Evolutionary conservation across 73 alveolate species (phyloP), one percentile per base, ranked within the genome.

Genomic region (Stentor coeruleus): DNA sequence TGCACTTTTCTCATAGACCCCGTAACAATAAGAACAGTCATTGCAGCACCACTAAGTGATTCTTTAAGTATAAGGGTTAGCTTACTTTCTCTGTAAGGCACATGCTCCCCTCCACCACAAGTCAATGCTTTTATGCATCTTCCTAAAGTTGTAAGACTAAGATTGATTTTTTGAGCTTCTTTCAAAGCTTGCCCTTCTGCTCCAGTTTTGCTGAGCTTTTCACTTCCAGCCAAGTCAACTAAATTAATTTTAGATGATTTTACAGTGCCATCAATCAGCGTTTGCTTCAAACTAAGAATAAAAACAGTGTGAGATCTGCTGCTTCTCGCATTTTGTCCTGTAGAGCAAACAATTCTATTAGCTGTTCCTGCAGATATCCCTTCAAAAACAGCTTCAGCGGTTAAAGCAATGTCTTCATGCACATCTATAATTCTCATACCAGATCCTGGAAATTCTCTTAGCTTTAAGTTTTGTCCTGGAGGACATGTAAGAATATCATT

Each of bases 181-280:
- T 92, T 92, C 38, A 92, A 85, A 26, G 97, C 93, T 81, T 94
- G 94, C 14, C 97, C 97, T 26, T 92, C 82, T 58, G 97, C 97
- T 83, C 95, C 94, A 59, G 98, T 93, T 84, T 93, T 93, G 72
- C 92, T 92, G 36, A 94, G 91, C 81, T 95, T 94, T 85, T 94
- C 98, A 86, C 97, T 89, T 0, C 98, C 98, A 26, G 97, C 97
- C 85, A 96, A 89, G 86, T 96, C 99, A 31, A 96, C 99, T 77
- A 96, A 86, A 87, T 95, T 94, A 60, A 96, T 87, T 77, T 89
- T 92, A 76, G 93, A 92, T 73, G 82, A 86, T 88, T 84, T 91
- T 81, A 74, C 85, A 55, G 89, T 85, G 80, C 92, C 94, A 87
- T 76, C 92, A 59, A 81, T 89, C 86, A 84, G 88, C 85, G 86